Base-by-base conservation (phyloP, 352 stramenopile species). In the Globisporangium perplexum region DNA sequence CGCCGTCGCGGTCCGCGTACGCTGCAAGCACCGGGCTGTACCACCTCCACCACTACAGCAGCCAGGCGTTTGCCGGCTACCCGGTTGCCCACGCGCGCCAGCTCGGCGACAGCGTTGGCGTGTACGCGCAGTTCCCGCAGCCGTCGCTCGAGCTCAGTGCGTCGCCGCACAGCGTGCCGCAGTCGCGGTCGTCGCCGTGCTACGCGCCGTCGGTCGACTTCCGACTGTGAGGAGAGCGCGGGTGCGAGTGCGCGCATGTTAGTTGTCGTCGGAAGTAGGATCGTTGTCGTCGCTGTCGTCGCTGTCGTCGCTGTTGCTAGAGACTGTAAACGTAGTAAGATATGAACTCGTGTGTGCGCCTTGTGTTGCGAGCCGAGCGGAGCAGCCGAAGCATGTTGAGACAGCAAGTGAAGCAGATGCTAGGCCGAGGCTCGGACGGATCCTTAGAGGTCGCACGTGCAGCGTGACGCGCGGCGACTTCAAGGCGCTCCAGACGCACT, bases 1-100 rank as follows among this genome's bases (percentile, higher is more conserved):
- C 56, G 1, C 31, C 50, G 30, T 44, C 56, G 2, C 47, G 14
- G 4, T 36, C 38, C 20, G 22, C 52, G 20, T 55, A 43, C 47
- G n/a, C 26, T 4, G 20, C 54, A 26, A 56, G n/a, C n/a, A 28
- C 20, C n/a, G 50, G 22, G 28, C 26, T 24, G 44, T 35, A 41
- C n/a, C 38, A 49, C 39, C 36, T 12, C 43, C 43, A 53, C 22
- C 7, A 14, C 47, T 12, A 43, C 23, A 5, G n/a, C 11, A 42
- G 36, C 20, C 18, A 45, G 33, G 33, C 33, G 33, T 39, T 39
- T 39, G 33, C 4, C 33, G 14, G 33, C 33, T 39, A 39, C 33
- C 33, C 33, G 33, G 33, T 39, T 12, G 33, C 18, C n/a, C 39
- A 26, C 18, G 18, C 20, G 7, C 39, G 12, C 6, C 17, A n/a